phyloP scores from a whole-genome alignment of 139 green algal genomes.

The Closterium sp. region DNA sequence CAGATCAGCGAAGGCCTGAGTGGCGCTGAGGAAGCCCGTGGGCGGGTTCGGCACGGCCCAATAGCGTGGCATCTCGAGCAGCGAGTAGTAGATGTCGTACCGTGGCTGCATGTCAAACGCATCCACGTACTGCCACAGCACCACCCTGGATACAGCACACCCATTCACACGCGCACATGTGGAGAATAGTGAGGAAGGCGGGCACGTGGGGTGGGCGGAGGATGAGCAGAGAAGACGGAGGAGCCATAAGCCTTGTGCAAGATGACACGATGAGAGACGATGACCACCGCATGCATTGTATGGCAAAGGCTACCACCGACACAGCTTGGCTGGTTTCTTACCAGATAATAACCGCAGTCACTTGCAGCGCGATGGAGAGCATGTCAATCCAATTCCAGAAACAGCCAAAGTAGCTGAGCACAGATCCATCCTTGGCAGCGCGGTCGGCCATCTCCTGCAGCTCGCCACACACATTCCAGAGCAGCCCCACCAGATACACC shows the following conservation, averaged over 20 bases:
- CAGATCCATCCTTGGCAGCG: not conserved
- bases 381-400: conserved; percentile 78
- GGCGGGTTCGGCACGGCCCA: not conserved
- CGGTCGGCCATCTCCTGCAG: conserved; percentile 9
- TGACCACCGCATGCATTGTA: no score
- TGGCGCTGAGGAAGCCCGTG: not conserved
- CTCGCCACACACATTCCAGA: conserved; percentile 36
- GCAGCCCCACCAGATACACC: conserved; percentile 64
- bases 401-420: conserved; percentile 58
- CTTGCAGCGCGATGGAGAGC: conserved; percentile 67
- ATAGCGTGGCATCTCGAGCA: not conserved
- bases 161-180: no score
- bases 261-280: no score
- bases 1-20: not conserved
- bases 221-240: no score
- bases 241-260: no score
- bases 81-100: conserved; percentile 17
- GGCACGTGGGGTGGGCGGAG: no score
- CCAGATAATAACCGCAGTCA: conserved; percentile 59
- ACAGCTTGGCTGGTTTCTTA: no score
- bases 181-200: not conserved
- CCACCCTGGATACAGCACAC: not conserved
- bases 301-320: no score
- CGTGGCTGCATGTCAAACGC: conserved; percentile 5
- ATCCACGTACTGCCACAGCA: not conserved